These are phyloP conservation scores for Globisporangium lucens DNA, from an alignment of 352 stramenopile genomes.

Conservation along the genomic window DNA sequence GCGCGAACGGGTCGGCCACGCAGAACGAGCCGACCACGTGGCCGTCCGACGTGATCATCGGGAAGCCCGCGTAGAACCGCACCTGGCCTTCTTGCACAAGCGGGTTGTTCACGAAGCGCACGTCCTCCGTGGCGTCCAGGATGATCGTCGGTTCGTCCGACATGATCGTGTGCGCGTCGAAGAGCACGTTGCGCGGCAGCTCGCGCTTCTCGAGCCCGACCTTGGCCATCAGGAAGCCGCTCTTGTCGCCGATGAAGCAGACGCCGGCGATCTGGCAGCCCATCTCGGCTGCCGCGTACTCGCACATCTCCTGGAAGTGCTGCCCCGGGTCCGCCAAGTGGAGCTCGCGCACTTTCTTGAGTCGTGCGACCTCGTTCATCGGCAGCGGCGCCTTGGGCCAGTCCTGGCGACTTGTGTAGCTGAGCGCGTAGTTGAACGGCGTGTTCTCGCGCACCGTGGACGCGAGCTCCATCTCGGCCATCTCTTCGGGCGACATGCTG, in stretches of 20 bases:
- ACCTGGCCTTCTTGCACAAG: conserved; percentile 71
- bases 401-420: conserved; percentile 75
- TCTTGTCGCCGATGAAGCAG: conserved; percentile 86
- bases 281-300: conserved; percentile 78
- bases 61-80: conserved; percentile 82
- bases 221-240: conserved; percentile 79
- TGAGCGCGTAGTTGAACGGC: conserved; percentile 76
- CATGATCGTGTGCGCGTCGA: conserved; percentile 84
- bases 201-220: conserved; percentile 76
- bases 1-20: conserved; percentile 73
- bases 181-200: conserved; percentile 70
- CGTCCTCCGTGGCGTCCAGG: conserved; percentile 75
- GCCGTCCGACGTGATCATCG: conserved; percentile 66
- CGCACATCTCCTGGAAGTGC: conserved; percentile 87
- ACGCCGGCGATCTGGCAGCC: conserved; percentile 80
- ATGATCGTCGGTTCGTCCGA: conserved; percentile 68
- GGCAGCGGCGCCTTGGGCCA: conserved; percentile 81
- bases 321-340: conserved; percentile 70
- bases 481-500: conserved; percentile 47
- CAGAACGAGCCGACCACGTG: conserved; percentile 69
- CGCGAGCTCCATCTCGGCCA: conserved; percentile 54
- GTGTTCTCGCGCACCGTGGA: conserved; percentile 74
- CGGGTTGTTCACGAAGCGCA: conserved; percentile 79
- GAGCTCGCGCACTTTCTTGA: conserved; percentile 72
- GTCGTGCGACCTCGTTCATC: conserved; percentile 52